These are phyloP conservation scores for Trichomonas tenax DNA, from an alignment of 208 protist genomes.

Conservation along the genomic window DNA sequence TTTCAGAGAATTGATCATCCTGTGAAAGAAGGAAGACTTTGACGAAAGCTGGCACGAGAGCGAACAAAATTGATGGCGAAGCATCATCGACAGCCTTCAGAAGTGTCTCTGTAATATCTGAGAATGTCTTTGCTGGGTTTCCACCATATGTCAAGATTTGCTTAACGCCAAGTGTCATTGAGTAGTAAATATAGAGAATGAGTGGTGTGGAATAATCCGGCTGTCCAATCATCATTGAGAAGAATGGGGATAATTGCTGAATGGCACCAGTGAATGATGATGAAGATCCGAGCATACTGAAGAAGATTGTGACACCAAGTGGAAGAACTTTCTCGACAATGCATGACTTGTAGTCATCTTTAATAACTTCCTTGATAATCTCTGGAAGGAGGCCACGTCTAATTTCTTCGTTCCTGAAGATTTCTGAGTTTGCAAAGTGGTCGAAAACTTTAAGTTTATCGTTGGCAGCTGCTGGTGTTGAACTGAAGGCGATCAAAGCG, in stretches of 20 bases:
- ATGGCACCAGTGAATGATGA: neutral
- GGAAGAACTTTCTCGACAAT: neutral
- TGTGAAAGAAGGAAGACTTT: neutral
- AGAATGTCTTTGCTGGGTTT: neutral
- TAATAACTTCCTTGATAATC: neutral
- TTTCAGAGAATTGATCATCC: neutral
- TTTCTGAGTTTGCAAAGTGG: neutral
- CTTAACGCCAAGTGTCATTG: neutral
- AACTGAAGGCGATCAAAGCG: neutral
- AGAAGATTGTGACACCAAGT: neutral
- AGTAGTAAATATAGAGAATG: neutral
- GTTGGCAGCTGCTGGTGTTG: neutral
- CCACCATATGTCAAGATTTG: neutral
- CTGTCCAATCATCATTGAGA: neutral
- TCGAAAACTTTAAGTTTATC: neutral
- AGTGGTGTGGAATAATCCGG: neutral
- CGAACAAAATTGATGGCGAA: neutral
- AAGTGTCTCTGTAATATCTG: neutral
- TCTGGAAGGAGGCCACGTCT: neutral
- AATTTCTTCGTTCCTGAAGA: neutral
- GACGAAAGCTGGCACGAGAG: neutral
- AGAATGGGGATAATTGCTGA: neutral
- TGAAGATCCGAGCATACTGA: neutral
- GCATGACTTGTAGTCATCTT: neutral
- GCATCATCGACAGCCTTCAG: neutral